Evolutionary conservation across 495 filamentous ascomycete genomes (phyloP).

Genomic region (Penicilliopsis zonata): DNA sequence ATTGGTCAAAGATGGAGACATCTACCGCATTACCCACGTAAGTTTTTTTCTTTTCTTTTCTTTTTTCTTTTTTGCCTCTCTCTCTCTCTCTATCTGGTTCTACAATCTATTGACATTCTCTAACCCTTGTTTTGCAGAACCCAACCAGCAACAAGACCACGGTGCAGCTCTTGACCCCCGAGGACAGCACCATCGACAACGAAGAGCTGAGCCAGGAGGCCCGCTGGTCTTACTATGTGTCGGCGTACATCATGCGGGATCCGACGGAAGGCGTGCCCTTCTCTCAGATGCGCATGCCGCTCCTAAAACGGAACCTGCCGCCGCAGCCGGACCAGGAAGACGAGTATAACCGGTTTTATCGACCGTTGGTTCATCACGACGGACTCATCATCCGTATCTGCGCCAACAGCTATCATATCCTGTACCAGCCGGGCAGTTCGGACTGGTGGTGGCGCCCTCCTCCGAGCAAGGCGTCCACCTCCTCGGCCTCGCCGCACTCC

Average conservation of each 20-base stretch:
- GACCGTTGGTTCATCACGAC: slow-evolving; percentile 53
- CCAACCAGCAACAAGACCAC: slow-evolving; percentile 45
- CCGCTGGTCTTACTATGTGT: slow-evolving; percentile 87
- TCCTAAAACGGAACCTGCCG: slow-evolving; percentile 63
- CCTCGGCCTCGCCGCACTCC: too few species aligned
- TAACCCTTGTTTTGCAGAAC: slow-evolving; percentile 38
- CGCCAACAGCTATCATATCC: slow-evolving; percentile 68
- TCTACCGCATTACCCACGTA: slow-evolving; percentile 79
- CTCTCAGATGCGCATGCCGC: slow-evolving; percentile 50
- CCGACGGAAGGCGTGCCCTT: slow-evolving; percentile 75
- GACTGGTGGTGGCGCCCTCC: slow-evolving; percentile 47
- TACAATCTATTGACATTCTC: slow-evolving; percentile 7
- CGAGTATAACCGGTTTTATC: slow-evolving; percentile 34
- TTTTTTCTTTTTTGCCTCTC: not conserved
- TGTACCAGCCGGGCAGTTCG: slow-evolving; percentile 58
- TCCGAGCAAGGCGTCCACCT: too few species aligned
- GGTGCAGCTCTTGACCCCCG: slow-evolving; percentile 61
- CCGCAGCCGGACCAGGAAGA: slow-evolving; percentile 37
- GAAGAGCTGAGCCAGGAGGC: slow-evolving; percentile 44
- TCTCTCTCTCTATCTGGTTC: not conserved
- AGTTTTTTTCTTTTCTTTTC: slow-evolving; percentile 21
- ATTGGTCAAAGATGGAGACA: slow-evolving; percentile 76
- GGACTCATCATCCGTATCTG: slow-evolving; percentile 69
- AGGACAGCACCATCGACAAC: slow-evolving; percentile 68
- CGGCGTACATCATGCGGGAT: slow-evolving; percentile 75